These are phyloP conservation scores for Nepenthes alata DNA, from an alignment of 179 eudicot species.

Conservation along the genomic window DNA sequence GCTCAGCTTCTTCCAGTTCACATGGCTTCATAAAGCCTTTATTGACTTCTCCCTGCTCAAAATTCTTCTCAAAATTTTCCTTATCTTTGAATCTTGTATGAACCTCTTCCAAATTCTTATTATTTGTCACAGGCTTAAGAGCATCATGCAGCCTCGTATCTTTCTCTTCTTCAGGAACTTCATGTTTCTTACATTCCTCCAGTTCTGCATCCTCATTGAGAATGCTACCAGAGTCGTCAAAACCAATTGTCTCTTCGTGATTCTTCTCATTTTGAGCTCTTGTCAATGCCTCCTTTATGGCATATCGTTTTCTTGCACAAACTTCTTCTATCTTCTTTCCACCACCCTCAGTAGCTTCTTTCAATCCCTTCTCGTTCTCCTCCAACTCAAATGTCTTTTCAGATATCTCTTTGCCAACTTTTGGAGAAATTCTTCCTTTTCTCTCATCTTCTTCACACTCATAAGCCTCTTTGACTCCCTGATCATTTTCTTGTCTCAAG, in stretches of 20 bases:
- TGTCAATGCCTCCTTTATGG: slow-evolving; percentile 12
- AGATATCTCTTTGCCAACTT: slow-evolving; percentile 7
- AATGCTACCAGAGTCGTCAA: not conserved
- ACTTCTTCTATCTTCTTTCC: slow-evolving; percentile 8
- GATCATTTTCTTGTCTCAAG: slow-evolving; percentile 6
- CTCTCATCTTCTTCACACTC: slow-evolving; percentile 16
- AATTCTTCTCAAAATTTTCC: slow-evolving; percentile 8
- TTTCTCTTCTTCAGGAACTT: slow-evolving; percentile 13
- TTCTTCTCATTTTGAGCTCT: slow-evolving; percentile 8
- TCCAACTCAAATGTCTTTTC: slow-evolving; percentile 2
- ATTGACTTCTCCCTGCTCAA: slow-evolving; percentile 9
- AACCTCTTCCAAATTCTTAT: slow-evolving; percentile 8
- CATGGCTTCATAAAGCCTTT: slow-evolving; percentile 4
- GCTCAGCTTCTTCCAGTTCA: slow-evolving; percentile 11
- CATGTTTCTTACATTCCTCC: slow-evolving; percentile 13
- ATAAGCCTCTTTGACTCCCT: slow-evolving; percentile 9
- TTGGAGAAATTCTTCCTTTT: slow-evolving; percentile 11
- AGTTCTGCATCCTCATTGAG: slow-evolving; percentile 9
- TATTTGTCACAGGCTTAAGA: slow-evolving; percentile 1
- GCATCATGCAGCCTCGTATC: slow-evolving; percentile 10
- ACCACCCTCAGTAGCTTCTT: slow-evolving; percentile 6
- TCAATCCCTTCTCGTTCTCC: slow-evolving; percentile 2
- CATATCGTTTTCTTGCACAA: not conserved
- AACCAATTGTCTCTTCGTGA: slow-evolving; percentile 12
- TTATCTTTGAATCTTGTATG: slow-evolving; percentile 5